Evolutionary conservation across 148 eudicot genomes (phyloP).

Genomic region (Nepenthes gracilis): DNA sequence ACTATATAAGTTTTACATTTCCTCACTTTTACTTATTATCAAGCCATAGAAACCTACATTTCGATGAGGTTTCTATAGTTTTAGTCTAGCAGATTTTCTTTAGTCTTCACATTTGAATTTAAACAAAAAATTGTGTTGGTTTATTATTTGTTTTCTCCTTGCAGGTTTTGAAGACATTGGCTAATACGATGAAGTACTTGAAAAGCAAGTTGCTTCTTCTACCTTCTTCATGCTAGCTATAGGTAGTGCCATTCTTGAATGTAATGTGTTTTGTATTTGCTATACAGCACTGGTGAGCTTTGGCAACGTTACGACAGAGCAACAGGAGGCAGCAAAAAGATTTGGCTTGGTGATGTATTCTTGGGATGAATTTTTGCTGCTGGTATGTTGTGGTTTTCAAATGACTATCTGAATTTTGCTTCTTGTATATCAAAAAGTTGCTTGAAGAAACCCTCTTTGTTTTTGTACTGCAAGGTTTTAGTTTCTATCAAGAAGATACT

Average conservation of each 20-base stretch:
- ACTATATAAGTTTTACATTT: too few species aligned
- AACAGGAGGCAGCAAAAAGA: conserved; percentile 29
- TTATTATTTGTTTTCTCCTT: neutral
- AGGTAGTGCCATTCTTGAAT: neutral
- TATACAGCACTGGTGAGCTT: conserved; percentile 60
- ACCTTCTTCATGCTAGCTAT: neutral
- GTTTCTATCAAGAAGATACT: too few species aligned
- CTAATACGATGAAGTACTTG: conserved; percentile 31
- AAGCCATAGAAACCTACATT: too few species aligned
- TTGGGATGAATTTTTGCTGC: conserved; percentile 50
- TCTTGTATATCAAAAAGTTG: too few species aligned
- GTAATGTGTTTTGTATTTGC: conserved; percentile 2
- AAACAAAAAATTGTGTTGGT: too few species aligned
- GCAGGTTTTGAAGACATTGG: conserved; percentile 54
- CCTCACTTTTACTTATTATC: too few species aligned
- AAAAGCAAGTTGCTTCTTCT: conserved; percentile 36
- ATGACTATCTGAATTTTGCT: neutral
- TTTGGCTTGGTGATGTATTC: conserved; percentile 36
- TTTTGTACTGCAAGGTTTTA: too few species aligned
- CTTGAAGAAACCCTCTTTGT: too few species aligned
- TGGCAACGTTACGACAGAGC: conserved; percentile 31
- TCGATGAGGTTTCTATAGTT: too few species aligned
- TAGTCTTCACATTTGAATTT: too few species aligned
- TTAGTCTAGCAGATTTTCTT: too few species aligned
- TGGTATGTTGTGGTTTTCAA: conserved; percentile 21